These are phyloP conservation scores for Suillus hirtellus DNA, from an alignment of 768 basidiomycete species.

Conservation along the genomic window DNA sequence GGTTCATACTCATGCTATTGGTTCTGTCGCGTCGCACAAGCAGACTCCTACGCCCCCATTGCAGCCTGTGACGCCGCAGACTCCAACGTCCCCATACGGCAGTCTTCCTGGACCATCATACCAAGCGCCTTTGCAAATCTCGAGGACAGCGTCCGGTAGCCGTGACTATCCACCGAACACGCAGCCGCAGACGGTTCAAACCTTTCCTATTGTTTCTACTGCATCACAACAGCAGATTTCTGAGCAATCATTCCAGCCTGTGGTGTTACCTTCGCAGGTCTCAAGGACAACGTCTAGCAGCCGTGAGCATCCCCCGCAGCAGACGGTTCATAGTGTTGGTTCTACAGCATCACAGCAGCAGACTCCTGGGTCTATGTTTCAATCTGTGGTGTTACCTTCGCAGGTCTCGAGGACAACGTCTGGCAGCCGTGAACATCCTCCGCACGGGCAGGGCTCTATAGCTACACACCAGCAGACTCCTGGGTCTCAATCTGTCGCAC, in stretches of 20 bases:
- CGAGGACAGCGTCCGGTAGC: constrained; percentile 25
- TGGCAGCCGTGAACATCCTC: constrained; percentile 22
- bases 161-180: constrained; percentile 23
- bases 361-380: background rate
- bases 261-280: constrained; percentile 13
- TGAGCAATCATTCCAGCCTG: background rate
- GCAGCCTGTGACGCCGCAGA: background rate
- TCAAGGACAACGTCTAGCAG: constrained; percentile 26
- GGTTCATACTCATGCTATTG: constrained; percentile 10
- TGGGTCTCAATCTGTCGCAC: background rate
- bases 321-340: background rate
- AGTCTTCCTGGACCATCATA: background rate
- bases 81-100: background rate
- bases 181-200: constrained; percentile 12
- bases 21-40: constrained; percentile 18
- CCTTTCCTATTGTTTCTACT: constrained; percentile 13
- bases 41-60: background rate
- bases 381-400: background rate
- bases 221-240: constrained; percentile 18
- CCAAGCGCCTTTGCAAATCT: constrained; percentile 10
- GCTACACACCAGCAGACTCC: constrained; percentile 19
- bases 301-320: constrained; percentile 23
- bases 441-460: constrained; percentile 8
- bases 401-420: constrained; percentile 25
- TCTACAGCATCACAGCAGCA: constrained; percentile 19